Evolutionary conservation across 495 filamentous ascomycete species (phyloP), one percentile per base, ranked within the genome.

Genomic region (Delitschia confertaspora): DNA sequence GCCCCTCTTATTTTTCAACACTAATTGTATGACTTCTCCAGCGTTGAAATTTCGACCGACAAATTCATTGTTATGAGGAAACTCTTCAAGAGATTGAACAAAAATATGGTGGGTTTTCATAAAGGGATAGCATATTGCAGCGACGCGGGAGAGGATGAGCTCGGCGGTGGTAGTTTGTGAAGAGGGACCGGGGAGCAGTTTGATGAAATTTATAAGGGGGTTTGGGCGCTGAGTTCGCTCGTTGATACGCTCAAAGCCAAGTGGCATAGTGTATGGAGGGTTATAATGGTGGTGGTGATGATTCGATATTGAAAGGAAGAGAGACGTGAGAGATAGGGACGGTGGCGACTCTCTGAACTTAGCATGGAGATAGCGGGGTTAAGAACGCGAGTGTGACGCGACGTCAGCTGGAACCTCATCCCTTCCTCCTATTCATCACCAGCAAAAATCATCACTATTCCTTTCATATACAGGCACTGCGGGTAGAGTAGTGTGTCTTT

Each of bases 1-100:
- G 4, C 76, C 75, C 0, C 68, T 67, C 31, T 47, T 49, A 3
- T 78, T 69, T 52, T 76, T 78, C 25, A 89, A 71, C 8, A 89
- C 84, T 1, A 89, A 68, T 58, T 89, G 83, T 37, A 89, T 73
- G 27, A 83, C 74, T 60, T 87, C 85, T n/a, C 84, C 84, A 13
- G 78, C 79, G 53, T 89, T 89, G 71, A 89, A 85, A 47, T 87
- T 87, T 27, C 82, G 78, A 19, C 82, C 82, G 18, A 77, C 67
- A 55, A 89, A 89, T 53, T 88, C 83, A 7, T 57, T 53, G 58
- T 88, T 89, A 4, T 77, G 73, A 22, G 76, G 72, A 58, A 82
- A 82, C 58, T 89, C 83, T 57, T 88, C 85, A 6, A 89, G 71
- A 1, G 83, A 71, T 64, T 73, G 81, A 42, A 88, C 74, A 13